Conservation (phyloP, 306 rosid genomes). For the Purshia tridentata region DNA sequence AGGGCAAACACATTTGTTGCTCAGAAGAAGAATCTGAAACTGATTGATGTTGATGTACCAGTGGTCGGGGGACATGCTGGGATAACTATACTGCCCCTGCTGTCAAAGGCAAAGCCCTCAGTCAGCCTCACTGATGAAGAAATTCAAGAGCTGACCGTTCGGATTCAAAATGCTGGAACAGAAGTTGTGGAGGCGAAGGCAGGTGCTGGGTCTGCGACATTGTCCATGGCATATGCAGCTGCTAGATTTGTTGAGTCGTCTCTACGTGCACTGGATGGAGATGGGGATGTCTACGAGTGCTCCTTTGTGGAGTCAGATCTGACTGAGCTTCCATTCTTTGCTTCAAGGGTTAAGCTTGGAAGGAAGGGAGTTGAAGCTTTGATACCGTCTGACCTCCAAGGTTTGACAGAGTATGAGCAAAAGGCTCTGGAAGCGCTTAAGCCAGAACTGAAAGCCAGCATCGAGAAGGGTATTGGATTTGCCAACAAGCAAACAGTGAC, state of each 20-base stretch:
- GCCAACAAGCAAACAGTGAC: conserved; percentile 68
- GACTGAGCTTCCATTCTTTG: conserved; percentile 91
- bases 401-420: conserved; percentile 84
- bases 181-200: conserved; percentile 99
- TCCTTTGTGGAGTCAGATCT: conserved; percentile 73
- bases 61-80: conserved; percentile 98
- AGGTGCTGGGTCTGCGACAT: conserved; percentile 94
- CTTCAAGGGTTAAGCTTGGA: conserved; percentile 92
- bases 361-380: conserved; percentile 88
- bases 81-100: conserved; percentile 81
- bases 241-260: conserved; percentile 97
- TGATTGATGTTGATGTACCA: conserved; percentile 97
- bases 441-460: conserved; percentile 90
- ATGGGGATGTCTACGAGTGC: conserved; percentile 91
- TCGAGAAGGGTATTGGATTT: conserved; percentile 89
- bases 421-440: conserved; percentile 89
- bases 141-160: conserved; percentile 65
- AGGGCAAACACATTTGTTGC: conserved; percentile 99
- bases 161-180: conserved; percentile 96
- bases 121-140: conserved; percentile 72
- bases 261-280: conserved; percentile 94
- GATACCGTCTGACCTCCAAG: conserved; percentile 77
- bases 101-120: conserved; percentile 82
- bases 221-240: conserved; percentile 99
- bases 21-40: conserved; percentile 78